A percentile compares a stretch with the other conserved stretches of the same genome.
These are phyloP conservation scores for Hirschioporus abietinus DNA, from an alignment of 768 basidiomycete genomes.

Conservation along the genomic window DNA sequence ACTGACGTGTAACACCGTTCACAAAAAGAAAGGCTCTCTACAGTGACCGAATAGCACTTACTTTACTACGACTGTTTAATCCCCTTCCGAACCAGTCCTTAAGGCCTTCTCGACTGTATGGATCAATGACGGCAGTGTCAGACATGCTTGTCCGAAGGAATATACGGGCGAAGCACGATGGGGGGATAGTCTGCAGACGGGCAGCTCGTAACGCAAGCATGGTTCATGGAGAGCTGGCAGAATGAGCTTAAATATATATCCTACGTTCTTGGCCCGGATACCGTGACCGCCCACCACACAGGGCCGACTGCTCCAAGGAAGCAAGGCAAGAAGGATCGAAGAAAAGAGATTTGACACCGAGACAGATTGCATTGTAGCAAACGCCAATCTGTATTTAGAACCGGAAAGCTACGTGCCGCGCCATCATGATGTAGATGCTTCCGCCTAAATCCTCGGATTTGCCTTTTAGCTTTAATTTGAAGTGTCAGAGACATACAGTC, in stretches of 20 bases:
- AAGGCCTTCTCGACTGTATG: neutral
- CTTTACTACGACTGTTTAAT: slow-evolving; percentile 1
- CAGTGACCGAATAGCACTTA: neutral
- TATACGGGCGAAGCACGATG: neutral
- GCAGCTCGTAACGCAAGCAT: slow-evolving; percentile 1
- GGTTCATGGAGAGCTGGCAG: neutral
- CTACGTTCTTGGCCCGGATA: neutral
- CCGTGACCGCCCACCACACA: neutral
- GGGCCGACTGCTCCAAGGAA: neutral
- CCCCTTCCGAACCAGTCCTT: slow-evolving; percentile 2
- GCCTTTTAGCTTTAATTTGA: neutral
- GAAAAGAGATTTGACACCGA: neutral
- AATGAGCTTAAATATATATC: neutral
- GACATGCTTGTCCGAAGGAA: neutral
- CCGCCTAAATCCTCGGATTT: neutral
- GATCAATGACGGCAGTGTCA: neutral
- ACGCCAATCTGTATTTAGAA: neutral
- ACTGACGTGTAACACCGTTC: neutral
- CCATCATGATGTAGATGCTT: neutral
- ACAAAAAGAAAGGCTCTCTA: neutral
- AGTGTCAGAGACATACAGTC: neutral
- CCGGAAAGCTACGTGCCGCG: neutral
- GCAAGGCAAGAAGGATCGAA: neutral
- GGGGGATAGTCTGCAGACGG: neutral
- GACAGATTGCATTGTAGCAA: neutral